phyloP scores from a whole-genome alignment of 805 yeast species.

The Clavispora carvajalis region DNA sequence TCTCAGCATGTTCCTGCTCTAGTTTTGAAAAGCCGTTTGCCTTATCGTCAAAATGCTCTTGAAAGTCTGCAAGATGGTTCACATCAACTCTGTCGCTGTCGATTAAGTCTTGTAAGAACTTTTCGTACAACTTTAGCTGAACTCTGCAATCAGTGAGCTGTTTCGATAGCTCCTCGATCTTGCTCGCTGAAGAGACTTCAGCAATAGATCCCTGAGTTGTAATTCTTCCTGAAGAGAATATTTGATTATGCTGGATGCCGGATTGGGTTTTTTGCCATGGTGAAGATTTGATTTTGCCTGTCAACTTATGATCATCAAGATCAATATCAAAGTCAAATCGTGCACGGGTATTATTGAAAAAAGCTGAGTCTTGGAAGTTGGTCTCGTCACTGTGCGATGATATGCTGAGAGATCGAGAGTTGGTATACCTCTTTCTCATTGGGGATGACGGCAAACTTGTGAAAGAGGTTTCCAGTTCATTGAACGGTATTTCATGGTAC shows the following conservation, averaged over 20 bases:
- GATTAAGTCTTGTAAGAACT: conserved; percentile 34
- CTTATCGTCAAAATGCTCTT: conserved; percentile 12
- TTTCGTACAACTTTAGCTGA: conserved; percentile 36
- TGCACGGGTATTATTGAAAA: conserved; percentile 14
- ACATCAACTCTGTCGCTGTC: conserved; percentile 15
- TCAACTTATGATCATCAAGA: conserved; percentile 11
- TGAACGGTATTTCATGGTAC: neutral
- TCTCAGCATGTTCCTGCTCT: conserved; percentile 28
- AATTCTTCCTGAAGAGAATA: conserved; percentile 5
- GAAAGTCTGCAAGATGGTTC: conserved; percentile 19
- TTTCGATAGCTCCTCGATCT: conserved; percentile 14
- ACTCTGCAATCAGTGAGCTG: conserved; percentile 31
- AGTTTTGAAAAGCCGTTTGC: conserved; percentile 16
- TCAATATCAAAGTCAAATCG: conserved; percentile 15
- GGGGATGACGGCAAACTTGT: neutral
- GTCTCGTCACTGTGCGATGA: neutral
- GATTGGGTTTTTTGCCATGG: conserved; percentile 8
- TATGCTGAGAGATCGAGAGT: neutral
- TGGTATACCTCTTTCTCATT: neutral
- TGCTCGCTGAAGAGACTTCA: conserved; percentile 4
- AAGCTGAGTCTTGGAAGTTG: conserved; percentile 10
- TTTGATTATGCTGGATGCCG: conserved; percentile 1
- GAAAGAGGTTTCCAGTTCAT: neutral
- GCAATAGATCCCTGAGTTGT: conserved; percentile 5
- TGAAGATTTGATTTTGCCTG: conserved; percentile 3